phyloP scores from a whole-genome alignment of 1,139 yeast genomes.

The Debaryomyces fabryi region DNA sequence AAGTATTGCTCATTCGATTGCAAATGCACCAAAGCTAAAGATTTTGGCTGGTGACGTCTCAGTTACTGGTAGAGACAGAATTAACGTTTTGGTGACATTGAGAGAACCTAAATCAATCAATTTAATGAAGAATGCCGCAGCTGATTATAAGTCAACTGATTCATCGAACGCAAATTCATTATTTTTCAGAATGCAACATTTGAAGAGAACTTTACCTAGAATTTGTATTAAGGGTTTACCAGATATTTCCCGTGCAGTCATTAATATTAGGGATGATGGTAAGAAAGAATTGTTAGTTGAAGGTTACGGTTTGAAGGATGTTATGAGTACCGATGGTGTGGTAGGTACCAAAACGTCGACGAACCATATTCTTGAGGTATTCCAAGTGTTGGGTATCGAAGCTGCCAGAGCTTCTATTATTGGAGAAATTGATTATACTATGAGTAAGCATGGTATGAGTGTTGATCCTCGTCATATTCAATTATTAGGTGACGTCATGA shows the following conservation, averaged over 20 bases:
- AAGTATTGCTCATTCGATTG: conserved; percentile 83
- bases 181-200: conserved; percentile 86
- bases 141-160: conserved; percentile 31
- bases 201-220: conserved; percentile 81
- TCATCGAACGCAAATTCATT: conserved; percentile 55
- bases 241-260: conserved; percentile 92
- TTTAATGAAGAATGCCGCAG: conserved; percentile 27
- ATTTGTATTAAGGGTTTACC: conserved; percentile 93
- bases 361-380: conserved; percentile 90
- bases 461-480: conserved; percentile 99
- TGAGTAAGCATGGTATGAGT: conserved; percentile 99
- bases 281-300: conserved; percentile 92
- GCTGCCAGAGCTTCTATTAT: conserved; percentile 95
- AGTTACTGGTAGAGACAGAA: conserved; percentile 64
- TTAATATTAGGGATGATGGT: conserved; percentile 84
- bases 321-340: conserved; percentile 97
- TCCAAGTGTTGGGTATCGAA: conserved; percentile 91
- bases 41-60: conserved; percentile 74
- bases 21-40: conserved; percentile 86
- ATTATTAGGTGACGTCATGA: conserved; percentile 96
- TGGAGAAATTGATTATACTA: conserved; percentile 93
- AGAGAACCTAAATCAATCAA: conserved; percentile 54
- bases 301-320: conserved; percentile 95
- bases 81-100: conserved; percentile 71
- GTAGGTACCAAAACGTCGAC: conserved; percentile 85